Evolutionary conservation across 2,329 filamentous ascomycete species (phyloP), one percentile per base, ranked within the genome.

Genomic region (Curvularia verruculosa): DNA sequence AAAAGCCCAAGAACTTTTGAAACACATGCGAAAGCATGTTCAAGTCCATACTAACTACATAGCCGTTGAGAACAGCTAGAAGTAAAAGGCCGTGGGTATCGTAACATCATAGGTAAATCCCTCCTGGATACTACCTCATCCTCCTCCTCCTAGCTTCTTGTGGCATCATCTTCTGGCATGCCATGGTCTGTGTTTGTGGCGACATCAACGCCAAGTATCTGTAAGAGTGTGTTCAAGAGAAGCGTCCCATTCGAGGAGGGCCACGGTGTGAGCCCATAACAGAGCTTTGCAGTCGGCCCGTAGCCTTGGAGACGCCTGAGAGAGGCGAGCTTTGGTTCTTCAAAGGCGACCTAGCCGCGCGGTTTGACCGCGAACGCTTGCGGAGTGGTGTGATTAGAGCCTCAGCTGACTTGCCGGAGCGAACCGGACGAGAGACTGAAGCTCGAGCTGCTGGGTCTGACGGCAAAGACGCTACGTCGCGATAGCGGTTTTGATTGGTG

Each of bases 341-440:
- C 53, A 62, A 56, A 15, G 68, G 65, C n/a, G 65, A 69, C 36
- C 63, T 68, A 15, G 60, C 58, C n/a, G 64, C 50, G 43, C 69
- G 68, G 52, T 63, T 75, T 3, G 71, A 56, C 21, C 65, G 68
- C 5, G 72, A 69, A 3, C 73, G 72, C 59, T 75, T 77, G 28
- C 75, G 72, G 24, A 76, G 65, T 28, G 75, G 75, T 15, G 75
- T 75, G 45, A 77, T 77, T 31, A 76, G 57, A n/a, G 73, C 65
- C 47, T 77, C 75, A 6, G 75, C 75, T 5, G 75, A 76, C 56
- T 74, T 72, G 46, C 75, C 75, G 23, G 73, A 76, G 34, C 74
- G 71, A 28, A 77, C 67, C 9, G 75, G 74, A 41, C 70, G 69
- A 2, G 74, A 75, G 26, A 73, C 71, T 8, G 74, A 73, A 21